These are phyloP conservation scores for Saksenaea vasiformis DNA, from an alignment of 371 early-diverging fungal genomes.

Conservation along the genomic window DNA sequence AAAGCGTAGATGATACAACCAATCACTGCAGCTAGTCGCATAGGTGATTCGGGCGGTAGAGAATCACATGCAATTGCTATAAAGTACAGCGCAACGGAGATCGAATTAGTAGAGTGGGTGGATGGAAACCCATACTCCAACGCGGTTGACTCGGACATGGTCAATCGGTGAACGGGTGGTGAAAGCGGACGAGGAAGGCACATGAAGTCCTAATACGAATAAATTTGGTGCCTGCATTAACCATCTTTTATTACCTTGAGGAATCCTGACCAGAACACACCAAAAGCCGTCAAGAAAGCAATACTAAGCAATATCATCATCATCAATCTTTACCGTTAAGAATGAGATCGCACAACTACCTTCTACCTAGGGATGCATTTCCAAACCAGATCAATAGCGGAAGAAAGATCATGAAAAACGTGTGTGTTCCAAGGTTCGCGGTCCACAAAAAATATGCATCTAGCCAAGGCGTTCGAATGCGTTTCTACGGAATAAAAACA, in stretches of 20 bases:
- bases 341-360: slow-evolving; percentile 29
- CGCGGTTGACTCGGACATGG: slow-evolving; percentile 61
- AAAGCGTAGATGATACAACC: slow-evolving; percentile 60
- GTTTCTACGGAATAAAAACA: slow-evolving; percentile 20
- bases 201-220: slow-evolving; percentile 60
- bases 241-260: slow-evolving; percentile 53
- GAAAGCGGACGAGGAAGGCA: slow-evolving; percentile 77
- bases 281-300: slow-evolving; percentile 55
- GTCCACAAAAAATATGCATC: slow-evolving; percentile 66
- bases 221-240: neutral
- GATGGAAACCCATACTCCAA: slow-evolving; percentile 85
- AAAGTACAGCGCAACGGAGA: slow-evolving; percentile 68
- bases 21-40: slow-evolving; percentile 40
- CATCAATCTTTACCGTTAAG: neutral
- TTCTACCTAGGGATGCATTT: slow-evolving; percentile 55
- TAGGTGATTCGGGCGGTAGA: slow-evolving; percentile 38
- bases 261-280: slow-evolving; percentile 71
- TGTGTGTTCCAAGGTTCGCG: slow-evolving; percentile 73
- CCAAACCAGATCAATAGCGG: slow-evolving; percentile 78
- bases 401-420: slow-evolving; percentile 70
- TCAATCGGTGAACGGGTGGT: slow-evolving; percentile 70
- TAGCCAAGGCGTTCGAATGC: slow-evolving; percentile 46
- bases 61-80: slow-evolving; percentile 52
- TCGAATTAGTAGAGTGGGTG: slow-evolving; percentile 76
- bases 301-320: slow-evolving; percentile 27